Evolutionary conservation across 768 basidiomycete species (phyloP), one percentile per base, ranked within the genome.

Genomic region (Naganishia vishniacii): DNA sequence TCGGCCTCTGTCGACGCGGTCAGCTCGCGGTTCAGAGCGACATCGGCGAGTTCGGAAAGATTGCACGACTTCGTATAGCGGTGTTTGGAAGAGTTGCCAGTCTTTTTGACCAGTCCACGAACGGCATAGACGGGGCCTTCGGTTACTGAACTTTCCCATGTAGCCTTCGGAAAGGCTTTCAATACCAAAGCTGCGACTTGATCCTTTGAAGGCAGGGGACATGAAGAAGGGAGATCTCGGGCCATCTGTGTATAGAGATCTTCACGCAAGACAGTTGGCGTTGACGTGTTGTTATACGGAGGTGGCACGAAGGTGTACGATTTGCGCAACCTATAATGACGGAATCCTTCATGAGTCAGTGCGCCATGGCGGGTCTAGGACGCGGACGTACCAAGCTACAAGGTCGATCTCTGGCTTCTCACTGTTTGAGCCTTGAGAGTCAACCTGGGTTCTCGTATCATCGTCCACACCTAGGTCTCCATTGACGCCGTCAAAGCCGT

Each of bases 1-100:
- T 51, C 47, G 13, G 49, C 59, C 25, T 56, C 58, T 6, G 48
- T 49, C 8, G 59, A 61, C n/a, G 45, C 46, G 4, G 48, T 65
- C 65, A 56, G 18, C 40, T 62, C 61, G 16, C 48, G 37, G 13
- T 60, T 45, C 11, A 48, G 61, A 15, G 65, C 65, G n/a, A 67
- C 62, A 16, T 62, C 61, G 20, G 65, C 65, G 48, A 67, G 32
- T 31, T 67, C 65, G 16, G 65, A 44, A 20, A 67, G 25, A 34
- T 60, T 60, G 56, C 65, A 67, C n/a, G 65, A 67, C 28, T 62
- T 61, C 1, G 65, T 62, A 41, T 67, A 67, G 26, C 65, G 65
- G 45, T 67, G 65, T 20, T 61, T 49, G 3, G 61, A 62, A 13
- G 31, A 28, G 26, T 45, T 45, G 28, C 42, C 42, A 25, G 31